Conservation (phyloP, 345 rosid species). For the Ricinus communis region DNA sequence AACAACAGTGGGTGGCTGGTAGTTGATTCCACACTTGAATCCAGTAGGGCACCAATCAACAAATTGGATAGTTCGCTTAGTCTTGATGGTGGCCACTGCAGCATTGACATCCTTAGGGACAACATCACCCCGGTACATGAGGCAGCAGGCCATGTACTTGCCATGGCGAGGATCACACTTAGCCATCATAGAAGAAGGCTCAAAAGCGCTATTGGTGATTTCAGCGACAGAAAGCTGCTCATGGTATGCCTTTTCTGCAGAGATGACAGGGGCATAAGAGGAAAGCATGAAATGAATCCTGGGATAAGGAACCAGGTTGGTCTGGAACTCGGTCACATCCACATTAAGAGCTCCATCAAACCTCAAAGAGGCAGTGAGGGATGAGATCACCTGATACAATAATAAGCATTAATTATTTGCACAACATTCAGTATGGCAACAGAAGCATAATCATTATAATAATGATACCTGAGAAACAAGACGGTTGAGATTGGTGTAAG, state of each 20-base stretch:
- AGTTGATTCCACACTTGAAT: constrained; percentile 30
- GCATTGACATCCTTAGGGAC: constrained; percentile 33
- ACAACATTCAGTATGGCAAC: too few species aligned
- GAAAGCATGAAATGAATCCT: constrained; percentile 34
- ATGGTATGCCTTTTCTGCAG: constrained; percentile 28
- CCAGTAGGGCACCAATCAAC: constrained; percentile 35
- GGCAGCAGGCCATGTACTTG: constrained; percentile 33
- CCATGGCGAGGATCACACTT: constrained; percentile 31
- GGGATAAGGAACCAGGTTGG: constrained; percentile 30
- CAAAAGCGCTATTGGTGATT: constrained; percentile 29
- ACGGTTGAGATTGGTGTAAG: constrained; percentile 28
- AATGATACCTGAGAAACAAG: constrained; percentile 29
- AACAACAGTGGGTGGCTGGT: constrained; percentile 31
- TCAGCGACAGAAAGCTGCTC: constrained; percentile 30
- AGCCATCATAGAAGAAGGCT: constrained; percentile 35
- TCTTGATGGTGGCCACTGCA: constrained; percentile 31
- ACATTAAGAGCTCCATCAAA: constrained; percentile 33
- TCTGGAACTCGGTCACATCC: constrained; percentile 32
- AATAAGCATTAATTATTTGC: too few species aligned
- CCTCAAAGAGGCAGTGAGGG: constrained; percentile 31
- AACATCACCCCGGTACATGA: constrained; percentile 31
- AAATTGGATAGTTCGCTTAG: constrained; percentile 33
- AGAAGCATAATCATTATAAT: too few species aligned
- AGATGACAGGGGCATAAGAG: constrained; percentile 29
- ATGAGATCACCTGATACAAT: constrained; percentile 21